A percentile compares a stretch with the other conserved stretches of the same genome.
Conservation (phyloP, 192 early-diverging fungal species). For the Ambispora gerdemannii region DNA sequence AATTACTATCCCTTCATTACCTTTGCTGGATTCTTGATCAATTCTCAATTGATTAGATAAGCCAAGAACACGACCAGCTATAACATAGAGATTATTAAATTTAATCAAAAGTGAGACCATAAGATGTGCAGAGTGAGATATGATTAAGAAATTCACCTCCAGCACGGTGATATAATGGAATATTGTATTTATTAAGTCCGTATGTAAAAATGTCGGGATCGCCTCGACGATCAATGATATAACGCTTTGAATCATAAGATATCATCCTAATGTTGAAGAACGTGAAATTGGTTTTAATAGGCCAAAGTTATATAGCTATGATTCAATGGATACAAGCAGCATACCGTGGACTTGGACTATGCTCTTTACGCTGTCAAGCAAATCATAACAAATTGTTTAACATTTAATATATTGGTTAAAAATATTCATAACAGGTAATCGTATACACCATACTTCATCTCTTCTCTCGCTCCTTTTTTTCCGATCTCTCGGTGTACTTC, state of each 20-base stretch:
- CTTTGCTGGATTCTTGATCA: not conserved
- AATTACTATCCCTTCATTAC: not conserved
- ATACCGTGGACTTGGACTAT: no score
- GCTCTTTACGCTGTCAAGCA: no score
- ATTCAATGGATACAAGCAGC: no score
- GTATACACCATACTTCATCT: no score
- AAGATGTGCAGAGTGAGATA: not conserved
- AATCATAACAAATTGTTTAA: no score
- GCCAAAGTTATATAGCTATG: no score
- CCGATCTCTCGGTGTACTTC: not conserved
- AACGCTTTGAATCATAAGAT: not conserved
- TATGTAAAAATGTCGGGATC: not conserved
- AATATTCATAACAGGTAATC: no score
- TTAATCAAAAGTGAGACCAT: not conserved
- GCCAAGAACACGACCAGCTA: conserved; percentile 2
- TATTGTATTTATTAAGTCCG: not conserved
- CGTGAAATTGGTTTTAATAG: no score
- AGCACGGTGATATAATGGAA: not conserved
- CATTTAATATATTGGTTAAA: no score
- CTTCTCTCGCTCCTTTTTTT: not conserved
- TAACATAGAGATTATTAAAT: no score
- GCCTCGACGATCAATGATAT: not conserved
- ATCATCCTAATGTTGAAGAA: not conserved
- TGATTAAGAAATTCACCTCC: not conserved
- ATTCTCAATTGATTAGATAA: not conserved